Evolutionary conservation across 1,139 yeast species (phyloP), one percentile per base, ranked within the genome.

Genomic region (Debaryomyces nepalensis): DNA sequence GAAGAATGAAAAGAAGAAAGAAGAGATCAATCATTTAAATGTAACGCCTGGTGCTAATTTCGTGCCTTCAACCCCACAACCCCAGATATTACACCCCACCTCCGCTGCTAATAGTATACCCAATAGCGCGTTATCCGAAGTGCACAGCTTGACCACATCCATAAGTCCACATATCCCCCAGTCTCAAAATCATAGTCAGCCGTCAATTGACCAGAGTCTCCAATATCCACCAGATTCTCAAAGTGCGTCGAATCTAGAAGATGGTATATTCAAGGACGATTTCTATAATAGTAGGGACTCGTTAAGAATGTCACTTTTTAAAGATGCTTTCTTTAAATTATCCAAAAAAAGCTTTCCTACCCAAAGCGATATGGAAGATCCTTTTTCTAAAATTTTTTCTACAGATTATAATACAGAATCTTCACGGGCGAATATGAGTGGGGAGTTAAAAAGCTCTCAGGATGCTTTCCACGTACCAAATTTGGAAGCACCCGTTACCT

Each of bases 1-100:
- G 42, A 73, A 73, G 54, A 68, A 71, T 45, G 64, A 59, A 19
- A 55, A 51, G 40, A 61, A 57, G 39, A 31, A 42, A 19, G 48
- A 46, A 33, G 37, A 24, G 11, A 30, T 19, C 12, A 31, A 21
- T 8, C 18, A 12, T 12, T n/a, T 20, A 20, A 21, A 31, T 16
- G 32, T 11, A 9, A n/a, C 18, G n/a, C 21, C 32, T 18, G 11
- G 21, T 10, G 19, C 12, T 16, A 16, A 9, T 29, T 29, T 16
- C 21, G 32, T 16, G 5, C 32, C 32, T 14, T 29, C 32, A 9
- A 34, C 37, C 9, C 29, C 29, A 2, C 37, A 34, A 15, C 20
- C 8, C 10, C 36, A 14, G 4, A 29, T 9, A 10, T 29, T 29
- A 12, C 32, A 10, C n/a, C 32, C n/a, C n/a, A 16, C 11, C 18